phyloP scores from a whole-genome alignment of 2,329 filamentous ascomycete species.

The Pyrenophora seminiperda region DNA sequence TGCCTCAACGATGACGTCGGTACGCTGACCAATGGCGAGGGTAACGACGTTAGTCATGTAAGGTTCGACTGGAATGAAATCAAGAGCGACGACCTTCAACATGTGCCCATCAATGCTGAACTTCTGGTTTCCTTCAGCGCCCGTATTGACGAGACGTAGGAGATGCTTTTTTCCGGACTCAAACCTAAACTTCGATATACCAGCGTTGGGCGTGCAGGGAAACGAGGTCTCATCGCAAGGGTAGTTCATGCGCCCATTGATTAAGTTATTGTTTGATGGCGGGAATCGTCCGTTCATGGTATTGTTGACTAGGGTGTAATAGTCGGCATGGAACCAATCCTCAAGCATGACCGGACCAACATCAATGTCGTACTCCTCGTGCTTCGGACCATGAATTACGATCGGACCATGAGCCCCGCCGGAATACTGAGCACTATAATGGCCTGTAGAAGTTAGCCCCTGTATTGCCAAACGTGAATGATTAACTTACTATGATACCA shows the following conservation, averaged over 20 bases:
- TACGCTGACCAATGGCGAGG: constrained; percentile 48
- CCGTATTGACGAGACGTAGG: constrained; percentile 50
- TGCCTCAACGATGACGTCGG: constrained; percentile 44
- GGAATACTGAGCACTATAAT: constrained; percentile 48
- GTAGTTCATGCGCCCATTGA: constrained; percentile 30
- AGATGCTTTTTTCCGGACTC: constrained; percentile 49
- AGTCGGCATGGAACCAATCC: constrained; percentile 49
- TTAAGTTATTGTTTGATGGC: constrained; percentile 26
- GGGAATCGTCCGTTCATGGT: constrained; percentile 33
- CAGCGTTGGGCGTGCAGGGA: constrained; percentile 33
- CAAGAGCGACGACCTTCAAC: constrained; percentile 50
- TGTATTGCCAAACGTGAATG: background rate
- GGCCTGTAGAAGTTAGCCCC: constrained; percentile 18
- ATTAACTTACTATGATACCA: constrained; percentile 32
- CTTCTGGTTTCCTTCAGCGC: constrained; percentile 46
- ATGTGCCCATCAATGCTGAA: constrained; percentile 51
- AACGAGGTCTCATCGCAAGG: constrained; percentile 36
- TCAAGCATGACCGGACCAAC: constrained; percentile 48
- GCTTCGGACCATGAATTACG: constrained; percentile 46
- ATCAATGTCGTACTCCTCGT: constrained; percentile 49
- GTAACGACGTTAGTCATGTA: constrained; percentile 49
- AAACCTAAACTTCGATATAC: constrained; percentile 47
- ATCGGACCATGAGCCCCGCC: constrained; percentile 48
- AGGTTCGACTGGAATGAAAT: constrained; percentile 50
- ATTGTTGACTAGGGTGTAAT: constrained; percentile 37